Percentiles rank a stretch among this genome's conserved stretches.
Conservation (phyloP, 2,329 filamentous ascomycete species). For the Paecilomyces variotii region DNA sequence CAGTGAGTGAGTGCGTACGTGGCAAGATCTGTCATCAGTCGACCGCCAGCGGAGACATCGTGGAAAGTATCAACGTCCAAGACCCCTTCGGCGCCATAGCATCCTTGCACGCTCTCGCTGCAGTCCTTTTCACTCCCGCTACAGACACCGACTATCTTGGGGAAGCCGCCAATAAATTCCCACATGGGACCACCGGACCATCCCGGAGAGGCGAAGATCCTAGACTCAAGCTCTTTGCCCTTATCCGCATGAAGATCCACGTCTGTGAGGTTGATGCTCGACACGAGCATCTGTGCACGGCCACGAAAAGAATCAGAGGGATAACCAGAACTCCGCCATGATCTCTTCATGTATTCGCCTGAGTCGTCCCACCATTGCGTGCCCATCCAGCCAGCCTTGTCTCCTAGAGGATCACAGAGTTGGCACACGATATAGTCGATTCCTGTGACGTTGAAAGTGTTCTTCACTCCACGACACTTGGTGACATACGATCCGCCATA, state of each 20-base stretch:
- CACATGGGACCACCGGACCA: constrained; percentile 17
- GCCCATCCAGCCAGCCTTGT: constrained; percentile 15
- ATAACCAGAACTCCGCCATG: constrained; percentile 15
- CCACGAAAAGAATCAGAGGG: constrained; percentile 11
- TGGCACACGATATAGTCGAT: constrained; percentile 15
- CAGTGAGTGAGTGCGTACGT: constrained; percentile 9
- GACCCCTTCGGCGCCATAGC: constrained; percentile 6
- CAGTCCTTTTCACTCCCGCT: constrained; percentile 14
- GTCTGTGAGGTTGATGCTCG: constrained; percentile 11
- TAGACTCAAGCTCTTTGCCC: constrained; percentile 14
- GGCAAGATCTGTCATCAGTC: constrained; percentile 15
- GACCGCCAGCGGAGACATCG: constrained; percentile 16
- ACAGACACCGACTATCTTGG: constrained; percentile 15
- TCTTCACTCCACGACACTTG: constrained; percentile 13
- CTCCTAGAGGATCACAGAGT: constrained; percentile 14
- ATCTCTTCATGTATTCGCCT: constrained; percentile 5
- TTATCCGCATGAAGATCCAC: constrained; percentile 12
- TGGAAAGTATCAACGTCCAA: constrained; percentile 10
- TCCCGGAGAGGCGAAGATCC: constrained; percentile 12
- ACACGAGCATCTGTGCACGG: constrained; percentile 12
- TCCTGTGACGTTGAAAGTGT: constrained; percentile 15
- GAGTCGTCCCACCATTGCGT: constrained; percentile 13
- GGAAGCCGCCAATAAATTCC: constrained; percentile 12
- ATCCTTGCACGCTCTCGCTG: constrained; percentile 12
- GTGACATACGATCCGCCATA: constrained; percentile 14